Conservation (phyloP, 2,329 filamentous ascomycete species). For the Fusarium citri region DNA sequence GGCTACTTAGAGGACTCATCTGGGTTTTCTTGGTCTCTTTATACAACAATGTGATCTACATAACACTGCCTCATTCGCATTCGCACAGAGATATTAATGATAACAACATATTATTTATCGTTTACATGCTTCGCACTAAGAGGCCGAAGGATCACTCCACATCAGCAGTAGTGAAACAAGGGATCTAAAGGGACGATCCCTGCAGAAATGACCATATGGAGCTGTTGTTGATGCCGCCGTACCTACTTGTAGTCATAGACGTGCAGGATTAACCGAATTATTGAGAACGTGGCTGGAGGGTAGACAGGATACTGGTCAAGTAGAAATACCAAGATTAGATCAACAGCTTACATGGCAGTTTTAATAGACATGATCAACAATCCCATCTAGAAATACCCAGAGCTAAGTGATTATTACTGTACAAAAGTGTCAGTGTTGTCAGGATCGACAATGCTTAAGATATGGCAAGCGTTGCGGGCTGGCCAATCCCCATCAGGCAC, state of each 20-base stretch:
- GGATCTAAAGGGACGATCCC: neutral
- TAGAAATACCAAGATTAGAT: neutral
- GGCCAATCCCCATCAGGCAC: neutral
- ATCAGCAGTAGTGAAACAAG: neutral
- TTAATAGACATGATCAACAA: neutral
- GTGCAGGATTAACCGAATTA: neutral
- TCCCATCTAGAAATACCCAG: neutral
- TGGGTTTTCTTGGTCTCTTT: neutral
- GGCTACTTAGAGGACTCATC: neutral
- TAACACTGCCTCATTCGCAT: conserved; percentile 14
- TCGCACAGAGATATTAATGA: neutral
- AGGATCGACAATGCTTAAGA: neutral
- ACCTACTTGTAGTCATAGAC: neutral
- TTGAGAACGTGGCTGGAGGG: neutral
- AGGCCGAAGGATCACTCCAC: neutral
- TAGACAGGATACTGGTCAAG: neutral
- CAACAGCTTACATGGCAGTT: neutral
- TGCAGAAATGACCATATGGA: neutral
- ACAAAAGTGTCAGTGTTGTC: no score
- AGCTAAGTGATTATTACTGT: no score
- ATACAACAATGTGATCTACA: neutral
- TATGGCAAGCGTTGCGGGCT: neutral
- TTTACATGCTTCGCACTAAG: neutral
- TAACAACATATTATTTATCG: neutral
- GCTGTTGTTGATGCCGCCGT: neutral